phyloP scores from a whole-genome alignment of 2,329 filamentous ascomycete species.

The Aspergillus sp. region DNA sequence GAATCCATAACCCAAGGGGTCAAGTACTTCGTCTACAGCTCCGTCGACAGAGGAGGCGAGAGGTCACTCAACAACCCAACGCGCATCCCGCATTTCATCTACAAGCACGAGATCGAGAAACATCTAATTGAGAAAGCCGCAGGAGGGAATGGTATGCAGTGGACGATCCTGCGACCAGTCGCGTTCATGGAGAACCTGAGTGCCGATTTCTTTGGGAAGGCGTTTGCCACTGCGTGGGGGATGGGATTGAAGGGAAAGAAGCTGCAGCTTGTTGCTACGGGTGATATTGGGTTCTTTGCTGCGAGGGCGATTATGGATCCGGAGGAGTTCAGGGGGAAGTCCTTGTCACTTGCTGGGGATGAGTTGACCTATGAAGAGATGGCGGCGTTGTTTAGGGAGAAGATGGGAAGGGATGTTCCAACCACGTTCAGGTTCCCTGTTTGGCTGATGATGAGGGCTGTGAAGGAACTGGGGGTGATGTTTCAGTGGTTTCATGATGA shows the following conservation, averaged over 20 bases:
- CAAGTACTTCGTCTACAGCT: conserved; percentile 63
- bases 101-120: conserved; percentile 62
- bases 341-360: conserved; percentile 52
- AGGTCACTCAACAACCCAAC: conserved; percentile 54
- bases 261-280: conserved; percentile 44
- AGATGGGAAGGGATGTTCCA: conserved; percentile 46
- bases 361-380: conserved; percentile 51
- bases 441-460: conserved; percentile 39
- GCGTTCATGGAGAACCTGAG: conserved; percentile 62
- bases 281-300: conserved; percentile 55
- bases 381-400: conserved; percentile 46
- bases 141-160: conserved; percentile 49
- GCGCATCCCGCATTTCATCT: conserved; percentile 61
- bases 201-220: conserved; percentile 49
- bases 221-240: conserved; percentile 47
- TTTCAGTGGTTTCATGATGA: conserved; percentile 52
- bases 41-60: conserved; percentile 63
- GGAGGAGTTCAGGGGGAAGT: conserved; percentile 39
- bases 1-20: conserved; percentile 56
- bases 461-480: conserved; percentile 50
- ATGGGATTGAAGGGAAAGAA: conserved; percentile 43
- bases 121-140: conserved; percentile 50
- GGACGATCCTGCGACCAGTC: conserved; percentile 62
- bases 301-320: conserved; percentile 51
- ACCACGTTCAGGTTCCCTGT: conserved; percentile 42